These are phyloP conservation scores for Mariannaea sp. DNA, from an alignment of 2,329 filamentous ascomycete genomes.

Conservation along the genomic window DNA sequence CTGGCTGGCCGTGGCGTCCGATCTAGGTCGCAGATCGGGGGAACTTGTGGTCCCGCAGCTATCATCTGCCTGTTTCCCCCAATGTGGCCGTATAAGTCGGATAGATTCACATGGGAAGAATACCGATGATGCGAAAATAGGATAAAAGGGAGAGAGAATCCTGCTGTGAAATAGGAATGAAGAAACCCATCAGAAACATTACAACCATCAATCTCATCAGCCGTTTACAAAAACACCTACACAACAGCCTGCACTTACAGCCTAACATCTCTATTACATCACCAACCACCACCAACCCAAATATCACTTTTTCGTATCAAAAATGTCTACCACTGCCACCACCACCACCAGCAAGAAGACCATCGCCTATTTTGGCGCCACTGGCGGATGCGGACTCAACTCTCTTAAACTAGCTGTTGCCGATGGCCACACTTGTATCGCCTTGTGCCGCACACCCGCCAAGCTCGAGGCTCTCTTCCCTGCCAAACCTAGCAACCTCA, in stretches of 20 bases:
- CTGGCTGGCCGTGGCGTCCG: too few species aligned
- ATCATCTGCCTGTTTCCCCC: too few species aligned
- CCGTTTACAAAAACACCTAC: not conserved
- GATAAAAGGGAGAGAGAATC: too few species aligned
- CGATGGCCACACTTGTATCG: constrained; percentile 46
- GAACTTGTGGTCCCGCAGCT: too few species aligned
- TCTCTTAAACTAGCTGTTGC: constrained; percentile 45
- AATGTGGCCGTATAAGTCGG: too few species aligned
- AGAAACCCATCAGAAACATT: too few species aligned
- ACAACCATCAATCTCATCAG: too few species aligned
- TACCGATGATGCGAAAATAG: too few species aligned
- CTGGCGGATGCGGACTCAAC: constrained; percentile 47
- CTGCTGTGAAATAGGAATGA: too few species aligned
- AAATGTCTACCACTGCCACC: not conserved
- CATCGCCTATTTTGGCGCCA: constrained; percentile 49
- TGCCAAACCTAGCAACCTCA: constrained; percentile 40
- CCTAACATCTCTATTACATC: not conserved
- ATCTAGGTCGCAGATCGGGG: too few species aligned
- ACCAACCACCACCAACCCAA: not conserved
- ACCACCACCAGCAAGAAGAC: constrained; percentile 15
- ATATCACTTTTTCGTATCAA: not conserved
- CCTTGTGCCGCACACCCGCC: constrained; percentile 47
- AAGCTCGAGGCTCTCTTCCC: constrained; percentile 46
- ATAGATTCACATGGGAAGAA: too few species aligned
- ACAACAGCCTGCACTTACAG: not conserved